These are phyloP conservation scores for Chrysochromulina parva DNA, from an alignment of 78 protist genomes.

Conservation along the genomic window DNA sequence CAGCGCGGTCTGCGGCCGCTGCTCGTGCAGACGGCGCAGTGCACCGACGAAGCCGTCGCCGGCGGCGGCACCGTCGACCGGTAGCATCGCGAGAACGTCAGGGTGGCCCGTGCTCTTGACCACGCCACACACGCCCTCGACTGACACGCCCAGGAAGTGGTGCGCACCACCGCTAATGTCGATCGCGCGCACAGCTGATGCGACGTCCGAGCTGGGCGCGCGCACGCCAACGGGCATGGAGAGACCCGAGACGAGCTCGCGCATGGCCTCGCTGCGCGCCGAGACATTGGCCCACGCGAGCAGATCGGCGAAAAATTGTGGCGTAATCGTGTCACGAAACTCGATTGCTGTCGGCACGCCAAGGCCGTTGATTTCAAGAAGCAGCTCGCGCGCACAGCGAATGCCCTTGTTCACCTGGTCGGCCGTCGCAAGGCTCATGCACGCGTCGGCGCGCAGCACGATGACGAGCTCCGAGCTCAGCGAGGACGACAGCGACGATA, in stretches of 20 bases:
- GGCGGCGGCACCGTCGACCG: background rate
- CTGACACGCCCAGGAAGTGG: constrained; percentile 3
- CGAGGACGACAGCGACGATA: background rate
- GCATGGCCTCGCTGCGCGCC: background rate
- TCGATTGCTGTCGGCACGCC: constrained; percentile 32
- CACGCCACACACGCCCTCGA: background rate
- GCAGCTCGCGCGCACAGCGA: background rate
- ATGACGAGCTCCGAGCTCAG: background rate
- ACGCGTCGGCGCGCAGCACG: background rate
- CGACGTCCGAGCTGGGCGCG: background rate
- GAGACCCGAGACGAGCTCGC: constrained; percentile 25
- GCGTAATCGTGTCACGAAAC: constrained; percentile 28
- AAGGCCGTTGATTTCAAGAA: constrained; percentile 8
- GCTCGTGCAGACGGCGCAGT: background rate
- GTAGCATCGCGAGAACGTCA: background rate
- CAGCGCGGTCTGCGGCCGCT: background rate
- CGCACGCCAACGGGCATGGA: constrained; percentile 33
- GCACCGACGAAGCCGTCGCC: background rate
- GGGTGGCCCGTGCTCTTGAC: constrained; percentile 20
- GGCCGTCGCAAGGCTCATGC: background rate
- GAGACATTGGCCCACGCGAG: background rate
- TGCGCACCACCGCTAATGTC: background rate
- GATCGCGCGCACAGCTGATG: background rate
- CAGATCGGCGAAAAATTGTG: constrained; percentile 47
- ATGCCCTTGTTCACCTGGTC: constrained; percentile 18